Conservation (phyloP, 495 filamentous ascomycete genomes). For the Polyplosphaeria fusca region DNA sequence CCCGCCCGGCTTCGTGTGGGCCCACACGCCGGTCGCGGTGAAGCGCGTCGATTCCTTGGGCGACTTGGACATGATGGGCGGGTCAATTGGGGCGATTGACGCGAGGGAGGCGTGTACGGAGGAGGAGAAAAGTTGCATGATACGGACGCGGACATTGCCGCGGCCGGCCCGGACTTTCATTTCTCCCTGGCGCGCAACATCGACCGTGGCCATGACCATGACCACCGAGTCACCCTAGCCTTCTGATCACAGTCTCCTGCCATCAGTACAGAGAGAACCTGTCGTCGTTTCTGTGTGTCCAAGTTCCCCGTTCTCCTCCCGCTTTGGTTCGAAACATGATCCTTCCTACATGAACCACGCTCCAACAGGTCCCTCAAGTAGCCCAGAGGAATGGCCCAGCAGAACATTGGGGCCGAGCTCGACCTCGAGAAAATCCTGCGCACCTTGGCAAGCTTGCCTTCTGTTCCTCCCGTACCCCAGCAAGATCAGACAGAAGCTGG, state of each 20-base stretch:
- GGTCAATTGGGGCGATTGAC: too few relatives aligned
- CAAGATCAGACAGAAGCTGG: not conserved
- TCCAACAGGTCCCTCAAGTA: too few relatives aligned
- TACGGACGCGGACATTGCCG: slow-evolving; percentile 24
- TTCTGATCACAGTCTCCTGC: not conserved
- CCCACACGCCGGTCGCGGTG: slow-evolving; percentile 87
- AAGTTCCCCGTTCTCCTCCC: not conserved
- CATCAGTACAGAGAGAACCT: not conserved
- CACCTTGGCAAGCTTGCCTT: not conserved
- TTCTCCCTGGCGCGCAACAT: slow-evolving; percentile 1
- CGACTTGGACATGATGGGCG: slow-evolving; percentile 88
- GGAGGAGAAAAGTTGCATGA: slow-evolving; percentile 13
- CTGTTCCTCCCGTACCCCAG: not conserved
- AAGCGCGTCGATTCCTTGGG: slow-evolving; percentile 93
- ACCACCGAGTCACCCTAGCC: not conserved
- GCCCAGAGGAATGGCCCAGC: too few relatives aligned
- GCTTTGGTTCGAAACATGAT: not conserved
- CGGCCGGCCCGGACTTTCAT: not conserved
- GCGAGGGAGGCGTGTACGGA: not conserved
- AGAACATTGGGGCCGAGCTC: not conserved
- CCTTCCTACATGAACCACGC: too few relatives aligned
- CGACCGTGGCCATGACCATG: not conserved
- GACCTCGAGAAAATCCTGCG: slow-evolving; percentile 1
- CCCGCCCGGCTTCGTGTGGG: slow-evolving; percentile 59
- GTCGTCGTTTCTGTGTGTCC: not conserved